Base-by-base conservation (phyloP, 2,329 filamentous ascomycete genomes). In the Beauveria pseudobassiana region DNA sequence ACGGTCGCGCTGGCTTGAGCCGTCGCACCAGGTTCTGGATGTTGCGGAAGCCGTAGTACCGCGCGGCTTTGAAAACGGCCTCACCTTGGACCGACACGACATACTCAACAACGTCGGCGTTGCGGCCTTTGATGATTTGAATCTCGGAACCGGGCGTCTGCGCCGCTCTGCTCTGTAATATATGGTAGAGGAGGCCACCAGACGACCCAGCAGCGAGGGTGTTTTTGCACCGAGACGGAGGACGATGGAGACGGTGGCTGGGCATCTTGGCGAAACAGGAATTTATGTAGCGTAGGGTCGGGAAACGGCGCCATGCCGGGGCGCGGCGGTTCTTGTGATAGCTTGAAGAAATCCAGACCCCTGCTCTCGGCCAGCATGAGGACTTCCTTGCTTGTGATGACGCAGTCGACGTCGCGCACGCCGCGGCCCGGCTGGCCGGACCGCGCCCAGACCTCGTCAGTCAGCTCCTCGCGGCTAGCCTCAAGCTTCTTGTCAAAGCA, bases 401-500 rank as follows among this genome's bases (percentile, higher is more conserved):
- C 95, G 74, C 93, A 98, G 77, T 99, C 95, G 53, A 98, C 93
- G 70, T 99, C 95, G 62, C 95, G 84, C 28, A 95, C 82, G 1
- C 85, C 84, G 54, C 77, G 75, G 1, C 77, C 79, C 1, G 81
- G 77, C 53, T 70, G 71, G 16, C 76, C 79, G 58, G 76, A 77
- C 46, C 74, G 78, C 59, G 74, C 78, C 93, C 93, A 97, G 18
- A 85, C 84, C 7, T 82, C 77, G 71, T 93, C 89, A 1, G 93
- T 98, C 45, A 99, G 83, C 74, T 99, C 95, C 73, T 92, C 88
- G 59, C 95, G 87, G 68, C 92, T 96, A 7, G 95, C 95, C 76
- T 99, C 95, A 30, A 99, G 83, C 75, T 99, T 99, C 80, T 99
- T 99, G 74, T 99, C 95, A 73, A 99, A 98, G 74, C 95, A 99